Evolutionary conservation across 495 filamentous ascomycete species (phyloP), one percentile per base, ranked within the genome.

Genomic region (Saxispiralis lemnorum): DNA sequence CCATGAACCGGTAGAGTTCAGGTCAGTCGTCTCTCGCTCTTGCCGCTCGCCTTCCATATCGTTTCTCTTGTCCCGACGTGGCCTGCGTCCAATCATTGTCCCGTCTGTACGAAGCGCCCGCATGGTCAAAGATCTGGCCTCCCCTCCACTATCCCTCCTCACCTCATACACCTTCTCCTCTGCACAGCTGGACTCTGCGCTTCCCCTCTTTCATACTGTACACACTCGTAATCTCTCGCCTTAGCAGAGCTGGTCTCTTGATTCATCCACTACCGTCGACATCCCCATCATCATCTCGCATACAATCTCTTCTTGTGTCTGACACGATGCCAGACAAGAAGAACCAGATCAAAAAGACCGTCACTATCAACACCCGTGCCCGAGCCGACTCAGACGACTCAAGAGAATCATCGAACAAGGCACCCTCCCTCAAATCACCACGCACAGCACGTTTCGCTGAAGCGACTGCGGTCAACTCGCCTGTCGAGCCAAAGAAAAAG

Each of bases 361-460:
- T 59, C 13, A 56, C 53, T 17, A 47, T 58, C 31, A 30, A 42
- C 33, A 46, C 46, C n/a, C 49, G 48, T 36, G 52, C 54, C 42
- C 59, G 57, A 15, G 55, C 44, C 34, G 56, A 57, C 12, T 51
- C 46, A 33, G 39, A 46, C 16, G 45, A 51, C 39, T 47, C 44
- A 4, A 30, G 17, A 12, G 49, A 55, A 39, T 55, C 55, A 9
- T 53, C 53, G 36, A 31, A 40, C 20, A 43, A 43, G 36, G 38
- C 49, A 10, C 50, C 56, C 0, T 81, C 84, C 14, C 63, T 92
- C 38, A 85, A 79, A 64, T 70, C 79, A 20, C 80, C 80, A 28
- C 73, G 86, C 46, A 83, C 81, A 38, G 77, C 86, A 48, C 80
- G 86, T 48, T 93, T 94, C 55, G 83, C 83, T 32, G 86, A 94